Evolutionary conservation across 305 asterid genomes (phyloP).

Genomic region (Galium porrigens): DNA sequence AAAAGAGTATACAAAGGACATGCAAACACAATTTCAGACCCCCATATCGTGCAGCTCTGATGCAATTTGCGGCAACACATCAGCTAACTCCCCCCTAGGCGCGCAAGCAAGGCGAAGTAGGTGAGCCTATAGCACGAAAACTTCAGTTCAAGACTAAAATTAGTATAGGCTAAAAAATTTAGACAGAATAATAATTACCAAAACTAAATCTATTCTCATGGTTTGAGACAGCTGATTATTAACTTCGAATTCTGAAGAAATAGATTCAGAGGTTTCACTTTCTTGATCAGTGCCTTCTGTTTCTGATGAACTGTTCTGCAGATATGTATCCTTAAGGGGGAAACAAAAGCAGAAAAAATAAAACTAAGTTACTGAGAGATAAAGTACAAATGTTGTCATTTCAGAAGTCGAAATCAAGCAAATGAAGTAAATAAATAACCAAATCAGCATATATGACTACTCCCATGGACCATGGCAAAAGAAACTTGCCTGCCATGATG

Average conservation of each 20-base stretch:
- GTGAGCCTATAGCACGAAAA: slow-evolving; percentile 51
- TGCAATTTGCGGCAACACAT: slow-evolving; percentile 67
- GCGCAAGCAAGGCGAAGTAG: slow-evolving; percentile 82
- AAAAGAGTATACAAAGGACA: slow-evolving; percentile 13
- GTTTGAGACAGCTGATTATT: slow-evolving; percentile 38
- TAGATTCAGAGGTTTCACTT: slow-evolving; percentile 33
- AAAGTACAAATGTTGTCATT: background rate
- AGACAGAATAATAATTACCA: slow-evolving; percentile 40
- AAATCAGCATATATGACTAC: background rate
- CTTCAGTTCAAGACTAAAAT: slow-evolving; percentile 18
- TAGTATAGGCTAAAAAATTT: slow-evolving; percentile 3
- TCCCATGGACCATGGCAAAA: background rate
- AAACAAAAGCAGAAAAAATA: background rate
- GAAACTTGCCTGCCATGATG: background rate
- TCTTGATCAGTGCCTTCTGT: slow-evolving; percentile 28
- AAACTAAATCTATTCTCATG: slow-evolving; percentile 53
- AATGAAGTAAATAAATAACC: background rate
- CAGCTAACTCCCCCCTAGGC: slow-evolving; percentile 63
- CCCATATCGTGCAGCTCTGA: slow-evolving; percentile 72
- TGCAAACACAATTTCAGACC: slow-evolving; percentile 29
- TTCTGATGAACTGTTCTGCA: slow-evolving; percentile 36
- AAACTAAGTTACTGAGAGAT: background rate
- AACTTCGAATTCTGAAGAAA: slow-evolving; percentile 27
- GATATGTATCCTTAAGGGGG: slow-evolving; percentile 37
- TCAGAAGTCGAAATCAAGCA: background rate